Base-by-base conservation (phyloP, 148 eudicot genomes). In the Vaccinium corymbosum region DNA sequence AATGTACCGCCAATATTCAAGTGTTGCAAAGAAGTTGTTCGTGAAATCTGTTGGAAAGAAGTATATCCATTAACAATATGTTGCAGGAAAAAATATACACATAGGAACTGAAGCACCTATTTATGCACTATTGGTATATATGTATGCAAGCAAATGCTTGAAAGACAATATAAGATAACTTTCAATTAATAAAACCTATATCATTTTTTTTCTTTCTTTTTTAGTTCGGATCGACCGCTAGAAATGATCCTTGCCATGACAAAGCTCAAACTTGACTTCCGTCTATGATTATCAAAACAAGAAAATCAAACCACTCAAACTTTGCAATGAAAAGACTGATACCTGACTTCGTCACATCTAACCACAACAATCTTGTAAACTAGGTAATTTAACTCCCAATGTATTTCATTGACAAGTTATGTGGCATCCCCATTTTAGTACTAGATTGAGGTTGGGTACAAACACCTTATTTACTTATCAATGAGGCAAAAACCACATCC, bases 1-100 rank as follows among this genome's bases (percentile, higher is more conserved):
- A 95, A 94, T 32, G 97, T 94, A 68, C 98, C 98, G 0, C 98
- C 98, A 50, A 95, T 89, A 80, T 95, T 95, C 57, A 95, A 86
- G 88, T 95, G 95, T 82, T 92, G 93, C 85, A 95, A 84, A 78
- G 97, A 92, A 84, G 89, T 88, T 52, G 98, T 93, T 87, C 88
- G 86, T 16, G 95, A 91, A 61, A 95, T 91, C 98, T 95, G 93
- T 68, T 14, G 46, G 15, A 55, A 70, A 74, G 72, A 25, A 66
- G 11, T 25, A 66, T 25, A 66, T 66, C 38, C 72, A 22, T 9
- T 22, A 66, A 66, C 7, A 27, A 66, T 3, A 25, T 4, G 72
- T 66, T 66, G 27, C 72, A 10, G 35, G 27, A 10, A 25, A 66
- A 66, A 27, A 22, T 66, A 66, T 12, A 66, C 22, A 22, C 13